Percentiles rank a stretch among this genome's conserved stretches.
Evolutionary conservation across 2,329 filamentous ascomycete genomes (phyloP).

Genomic region (Cladosporium phlei): DNA sequence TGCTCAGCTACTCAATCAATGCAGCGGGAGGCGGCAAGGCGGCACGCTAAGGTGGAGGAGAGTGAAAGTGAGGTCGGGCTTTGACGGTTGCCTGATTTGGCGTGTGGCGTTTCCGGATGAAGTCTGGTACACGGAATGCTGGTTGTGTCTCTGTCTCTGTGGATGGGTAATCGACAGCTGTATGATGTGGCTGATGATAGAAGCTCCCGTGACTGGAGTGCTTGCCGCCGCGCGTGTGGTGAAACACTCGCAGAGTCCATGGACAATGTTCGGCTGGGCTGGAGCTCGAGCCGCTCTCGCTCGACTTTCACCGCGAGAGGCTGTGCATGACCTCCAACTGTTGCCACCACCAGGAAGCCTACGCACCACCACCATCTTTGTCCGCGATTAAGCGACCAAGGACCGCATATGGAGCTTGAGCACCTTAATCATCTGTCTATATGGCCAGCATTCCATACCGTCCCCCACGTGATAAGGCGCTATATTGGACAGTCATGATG

Average conservation of each 20-base stretch:
- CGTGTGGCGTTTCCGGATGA: neutral
- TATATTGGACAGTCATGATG: neutral
- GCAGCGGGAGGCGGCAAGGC: slow-evolving; percentile 6
- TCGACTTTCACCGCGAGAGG: neutral
- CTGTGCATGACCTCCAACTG: no score
- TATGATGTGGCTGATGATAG: neutral
- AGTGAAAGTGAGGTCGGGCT: slow-evolving; percentile 5
- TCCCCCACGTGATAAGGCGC: slow-evolving; percentile 1
- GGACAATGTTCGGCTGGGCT: slow-evolving; percentile 2
- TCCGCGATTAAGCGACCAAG: neutral
- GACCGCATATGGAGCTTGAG: neutral
- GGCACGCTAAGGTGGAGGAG: neutral
- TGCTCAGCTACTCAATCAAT: slow-evolving; percentile 12
- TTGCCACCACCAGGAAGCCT: no score
- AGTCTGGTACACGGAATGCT: neutral
- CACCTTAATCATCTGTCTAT: neutral
- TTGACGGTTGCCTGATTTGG: slow-evolving; percentile 6
- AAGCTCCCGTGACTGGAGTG: neutral
- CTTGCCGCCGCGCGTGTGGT: slow-evolving; percentile 1
- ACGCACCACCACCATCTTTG: no score
- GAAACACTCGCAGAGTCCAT: slow-evolving; percentile 1
- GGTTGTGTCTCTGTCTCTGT: neutral
- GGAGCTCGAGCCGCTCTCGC: neutral
- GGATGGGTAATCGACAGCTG: no score
- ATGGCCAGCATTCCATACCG: neutral